These are phyloP conservation scores for Pezicula radicicola DNA, from an alignment of 2,329 filamentous ascomycete genomes.

Conservation along the genomic window DNA sequence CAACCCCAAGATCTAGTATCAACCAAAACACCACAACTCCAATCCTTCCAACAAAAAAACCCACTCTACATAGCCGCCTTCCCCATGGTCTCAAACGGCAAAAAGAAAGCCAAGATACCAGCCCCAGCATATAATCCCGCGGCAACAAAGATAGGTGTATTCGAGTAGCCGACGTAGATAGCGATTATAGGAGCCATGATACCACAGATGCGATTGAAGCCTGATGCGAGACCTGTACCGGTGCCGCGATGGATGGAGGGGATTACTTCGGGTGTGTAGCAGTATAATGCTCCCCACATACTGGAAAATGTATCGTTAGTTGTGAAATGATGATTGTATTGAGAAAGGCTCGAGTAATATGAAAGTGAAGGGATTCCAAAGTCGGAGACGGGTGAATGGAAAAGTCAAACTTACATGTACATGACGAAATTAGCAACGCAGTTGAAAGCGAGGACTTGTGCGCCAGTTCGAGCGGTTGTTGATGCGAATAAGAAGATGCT, in stretches of 20 bases:
- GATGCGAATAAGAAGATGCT: slow-evolving; percentile 49
- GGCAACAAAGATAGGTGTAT: slow-evolving; percentile 52
- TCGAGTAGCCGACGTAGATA: slow-evolving; percentile 44
- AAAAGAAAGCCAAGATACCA: slow-evolving; percentile 53
- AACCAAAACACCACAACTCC: too few relatives aligned
- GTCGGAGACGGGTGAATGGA: too few relatives aligned
- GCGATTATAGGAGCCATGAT: slow-evolving; percentile 65
- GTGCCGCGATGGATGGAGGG: slow-evolving; percentile 53
- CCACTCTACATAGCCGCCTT: slow-evolving; percentile 32
- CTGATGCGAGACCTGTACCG: slow-evolving; percentile 49
- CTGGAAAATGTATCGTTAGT: not conserved
- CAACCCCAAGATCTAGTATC: too few relatives aligned
- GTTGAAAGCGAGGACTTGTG: slow-evolving; percentile 49
- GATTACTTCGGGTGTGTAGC: slow-evolving; percentile 56
- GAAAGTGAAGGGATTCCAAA: too few relatives aligned
- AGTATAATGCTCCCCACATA: slow-evolving; percentile 53
- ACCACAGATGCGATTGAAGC: slow-evolving; percentile 63
- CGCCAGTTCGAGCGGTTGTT: slow-evolving; percentile 44
- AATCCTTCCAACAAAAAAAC: too few relatives aligned
- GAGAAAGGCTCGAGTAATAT: too few relatives aligned
- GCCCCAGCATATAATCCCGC: slow-evolving; percentile 52
- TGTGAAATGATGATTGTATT: not conserved
- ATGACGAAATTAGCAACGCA: slow-evolving; percentile 51
- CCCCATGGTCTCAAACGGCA: slow-evolving; percentile 59
- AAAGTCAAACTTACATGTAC: slow-evolving; percentile 32